Conservation (phyloP, 1,139 yeast genomes). For the Candida freyschussii region DNA sequence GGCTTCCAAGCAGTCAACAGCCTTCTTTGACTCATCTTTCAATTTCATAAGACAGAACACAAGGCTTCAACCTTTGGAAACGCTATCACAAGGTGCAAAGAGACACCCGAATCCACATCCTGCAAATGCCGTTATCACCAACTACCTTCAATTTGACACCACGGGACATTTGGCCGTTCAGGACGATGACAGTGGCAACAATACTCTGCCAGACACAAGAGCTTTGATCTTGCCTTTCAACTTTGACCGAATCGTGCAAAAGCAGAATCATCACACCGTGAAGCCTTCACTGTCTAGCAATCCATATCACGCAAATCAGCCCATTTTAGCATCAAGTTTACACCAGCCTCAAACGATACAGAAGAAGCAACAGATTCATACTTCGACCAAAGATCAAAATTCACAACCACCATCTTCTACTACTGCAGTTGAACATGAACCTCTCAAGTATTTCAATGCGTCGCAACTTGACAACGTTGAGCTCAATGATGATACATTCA, state of each 20-base stretch:
- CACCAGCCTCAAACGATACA: too few species aligned
- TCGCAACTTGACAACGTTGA: conserved; percentile 14
- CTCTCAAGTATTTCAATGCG: conserved; percentile 11
- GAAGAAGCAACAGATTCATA: too few species aligned
- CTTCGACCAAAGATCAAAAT: too few species aligned
- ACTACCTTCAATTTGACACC: conserved; percentile 19
- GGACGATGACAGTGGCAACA: conserved; percentile 16
- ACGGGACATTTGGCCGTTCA: conserved; percentile 9
- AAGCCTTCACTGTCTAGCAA: too few species aligned
- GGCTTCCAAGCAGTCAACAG: conserved; percentile 23
- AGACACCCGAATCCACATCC: conserved; percentile 24
- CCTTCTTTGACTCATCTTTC: conserved; percentile 27
- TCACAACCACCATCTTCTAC: conserved; percentile 8
- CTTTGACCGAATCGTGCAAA: too few species aligned
- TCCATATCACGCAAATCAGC: too few species aligned
- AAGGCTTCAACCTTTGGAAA: conserved; percentile 19
- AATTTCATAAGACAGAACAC: conserved; percentile 25
- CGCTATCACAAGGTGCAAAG: conserved; percentile 18
- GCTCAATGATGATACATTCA: conserved; percentile 20
- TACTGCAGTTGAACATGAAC: conserved; percentile 5
- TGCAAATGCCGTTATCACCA: conserved; percentile 20
- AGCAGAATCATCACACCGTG: too few species aligned
- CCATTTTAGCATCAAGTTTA: too few species aligned
- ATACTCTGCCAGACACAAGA: too few species aligned
- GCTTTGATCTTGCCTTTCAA: too few species aligned